Conservation (phyloP, 805 yeast species). For the Yarrowia osloensis region DNA sequence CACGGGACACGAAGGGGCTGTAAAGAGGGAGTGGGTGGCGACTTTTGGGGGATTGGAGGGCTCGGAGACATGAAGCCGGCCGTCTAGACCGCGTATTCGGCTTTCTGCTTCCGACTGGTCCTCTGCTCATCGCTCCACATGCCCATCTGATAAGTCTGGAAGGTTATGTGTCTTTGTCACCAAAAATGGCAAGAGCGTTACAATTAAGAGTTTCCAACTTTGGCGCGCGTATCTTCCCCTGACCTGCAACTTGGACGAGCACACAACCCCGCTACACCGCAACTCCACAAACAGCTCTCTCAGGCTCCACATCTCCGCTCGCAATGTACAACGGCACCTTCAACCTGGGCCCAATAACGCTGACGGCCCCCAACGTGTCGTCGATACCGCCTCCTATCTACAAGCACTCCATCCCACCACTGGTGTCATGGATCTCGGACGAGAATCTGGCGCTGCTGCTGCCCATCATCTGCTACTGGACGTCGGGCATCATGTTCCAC, state of each 20-base stretch:
- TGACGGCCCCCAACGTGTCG: slow-evolving; percentile 23
- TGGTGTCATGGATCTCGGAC: slow-evolving; percentile 68
- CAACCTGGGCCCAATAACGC: slow-evolving; percentile 17
- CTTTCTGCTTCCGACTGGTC: background rate
- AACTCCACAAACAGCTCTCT: background rate
- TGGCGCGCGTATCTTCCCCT: slow-evolving; percentile 11
- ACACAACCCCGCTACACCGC: no score
- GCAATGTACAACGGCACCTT: slow-evolving; percentile 17
- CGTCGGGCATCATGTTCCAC: slow-evolving; percentile 70
- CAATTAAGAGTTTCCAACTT: slow-evolving; percentile 9
- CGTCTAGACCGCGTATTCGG: no score
- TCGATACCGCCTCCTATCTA: slow-evolving; percentile 20
- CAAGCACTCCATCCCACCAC: slow-evolving; percentile 32
- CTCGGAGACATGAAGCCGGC: no score
- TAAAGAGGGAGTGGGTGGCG: no score
- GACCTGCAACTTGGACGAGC: no score
- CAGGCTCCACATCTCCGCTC: no score
- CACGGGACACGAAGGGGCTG: background rate
- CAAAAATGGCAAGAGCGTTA: background rate
- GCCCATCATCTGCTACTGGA: slow-evolving; percentile 87
- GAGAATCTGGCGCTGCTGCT: slow-evolving; percentile 66
- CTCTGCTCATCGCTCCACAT: background rate
- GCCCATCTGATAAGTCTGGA: slow-evolving; percentile 6
- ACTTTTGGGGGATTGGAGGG: no score
- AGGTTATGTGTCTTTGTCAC: background rate